Conservation (phyloP, 768 basidiomycete genomes). For the Serendipita indica region DNA sequence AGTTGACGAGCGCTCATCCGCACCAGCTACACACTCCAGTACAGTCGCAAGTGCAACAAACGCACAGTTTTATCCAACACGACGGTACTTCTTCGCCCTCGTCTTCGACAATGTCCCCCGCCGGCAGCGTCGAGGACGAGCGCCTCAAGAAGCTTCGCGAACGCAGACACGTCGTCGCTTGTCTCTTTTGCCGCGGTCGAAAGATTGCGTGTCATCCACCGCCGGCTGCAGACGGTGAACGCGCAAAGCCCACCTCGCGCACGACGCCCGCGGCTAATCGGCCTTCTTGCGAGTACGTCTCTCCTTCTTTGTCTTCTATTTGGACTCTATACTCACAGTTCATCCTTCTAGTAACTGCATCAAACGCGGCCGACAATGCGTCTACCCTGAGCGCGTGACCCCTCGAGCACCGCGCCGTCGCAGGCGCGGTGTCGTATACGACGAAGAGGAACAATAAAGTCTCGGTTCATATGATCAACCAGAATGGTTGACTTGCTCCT, state of each 20-base stretch:
- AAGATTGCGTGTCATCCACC: slow-evolving; percentile 9
- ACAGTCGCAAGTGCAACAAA: no score
- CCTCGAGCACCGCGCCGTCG: slow-evolving; percentile 11
- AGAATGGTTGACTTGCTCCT: no score
- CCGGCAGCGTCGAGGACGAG: no score
- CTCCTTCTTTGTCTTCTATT: neutral
- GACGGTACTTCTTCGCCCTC: no score
- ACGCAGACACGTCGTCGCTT: slow-evolving; percentile 1
- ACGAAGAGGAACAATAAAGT: no score
- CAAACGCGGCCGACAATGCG: neutral
- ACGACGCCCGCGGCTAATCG: neutral
- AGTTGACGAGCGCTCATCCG: no score
- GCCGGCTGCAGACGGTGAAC: neutral
- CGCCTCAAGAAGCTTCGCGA: neutral
- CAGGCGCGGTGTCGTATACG: no score
- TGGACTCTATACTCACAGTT: neutral
- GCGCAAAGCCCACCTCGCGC: neutral
- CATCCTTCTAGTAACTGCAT: neutral
- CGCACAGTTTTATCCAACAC: no score
- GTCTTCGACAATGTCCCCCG: no score
- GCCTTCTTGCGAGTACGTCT: slow-evolving; percentile 3
- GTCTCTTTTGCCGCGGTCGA: slow-evolving; percentile 3
- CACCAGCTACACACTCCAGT: no score
- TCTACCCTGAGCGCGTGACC: neutral
- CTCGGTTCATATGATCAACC: no score